Evolutionary conservation across 805 yeast genomes (phyloP), one percentile per base, ranked within the genome.

Genomic region (Dipodascus albidus): DNA sequence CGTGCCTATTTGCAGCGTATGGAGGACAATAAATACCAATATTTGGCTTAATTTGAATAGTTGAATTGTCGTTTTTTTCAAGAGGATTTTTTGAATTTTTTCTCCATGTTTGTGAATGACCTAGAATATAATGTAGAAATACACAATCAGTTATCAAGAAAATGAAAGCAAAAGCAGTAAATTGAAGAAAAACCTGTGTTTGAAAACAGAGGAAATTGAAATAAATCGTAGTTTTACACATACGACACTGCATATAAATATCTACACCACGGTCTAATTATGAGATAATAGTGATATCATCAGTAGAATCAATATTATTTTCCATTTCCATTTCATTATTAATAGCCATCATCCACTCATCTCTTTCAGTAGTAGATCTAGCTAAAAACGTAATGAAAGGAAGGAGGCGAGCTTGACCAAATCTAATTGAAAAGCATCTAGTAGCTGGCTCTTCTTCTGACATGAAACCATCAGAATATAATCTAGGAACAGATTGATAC

Each of bases 351-450:
- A 86, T 90, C 98, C 97, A 91, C 33, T 79, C 57, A 62, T 91
- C 96, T 53, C 90, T 73, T 60, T 88, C 96, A 56, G 83, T 84
- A 38, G 91, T 70, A 1, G 96, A 86, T 50, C 89, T 68, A 8
- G 96, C 83, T 63, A 90, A 88, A 2, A 85, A 82, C 70, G 84
- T 72, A 49, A 81, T 75, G n/a, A 52, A 73, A 74, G 0, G 95
- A 93, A 1, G 82, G 76, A 1, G 79, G 76, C 78, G 74, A 59
- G 82, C 84, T 3, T 75, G 75, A 0, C 89, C 91, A 67, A 82
- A 79, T 96, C 96, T 89, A 1, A 91, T 59, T 0, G 93, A 86
- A 61, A 91, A 89, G 58, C 93, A 81, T 51, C 96, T 71, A 23
- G 78, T 69, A n/a, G 74, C 59, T 58, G 87, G 93, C 50, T 82